Evolutionary conservation across 352 stramenopile species (phyloP), one percentile per base, ranked within the genome.

Genomic region (Phytophthora agathidicida): DNA sequence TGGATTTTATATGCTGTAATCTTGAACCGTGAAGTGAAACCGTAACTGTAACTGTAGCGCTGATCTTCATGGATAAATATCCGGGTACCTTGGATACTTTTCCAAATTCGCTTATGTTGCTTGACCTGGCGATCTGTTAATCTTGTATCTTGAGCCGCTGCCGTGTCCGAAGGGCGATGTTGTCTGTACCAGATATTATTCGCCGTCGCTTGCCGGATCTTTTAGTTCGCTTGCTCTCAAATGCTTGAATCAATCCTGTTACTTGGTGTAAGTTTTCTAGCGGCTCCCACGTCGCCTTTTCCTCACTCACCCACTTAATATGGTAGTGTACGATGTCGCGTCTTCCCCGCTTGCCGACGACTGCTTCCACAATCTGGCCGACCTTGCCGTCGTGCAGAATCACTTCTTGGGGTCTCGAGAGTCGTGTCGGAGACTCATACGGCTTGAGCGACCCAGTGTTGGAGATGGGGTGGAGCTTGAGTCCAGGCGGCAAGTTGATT

Each of bases 221-320:
- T 13, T 11, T 23, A 16, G 0, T 27, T n/a, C n/a, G 16, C 8
- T 42, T 36, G 10, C 3, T 22, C 31, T 50, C 30, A 22, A 35
- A 48, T 7, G 17, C 37, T 49, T 33, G 27, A 2, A 47, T 39
- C 19, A 43, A 30, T 3, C 49, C 38, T 6, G 19, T 17, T 13
- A 58, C 47, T 58, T 58, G 38, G 7, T 48, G 49, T 13, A 49
- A 28, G 19, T 58, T 43, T 17, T 49, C 37, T 3, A 52, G 19
- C 10, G 36, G 44, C 23, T 47, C 28, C 31, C 30, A 43, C 10
- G 31, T 35, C 13, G 19, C 17, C 11, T 55, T 47, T 10, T 44
- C 33, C 10, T 55, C 33, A 55, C 46, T n/a, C 24, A 55, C 46
- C n/a, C 46, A 55, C 39, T 14, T 13, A 35, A 47, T 47, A 9